Evolutionary conservation across 2,329 filamentous ascomycete species (phyloP).

Genomic region (Calonectria honghensis): DNA sequence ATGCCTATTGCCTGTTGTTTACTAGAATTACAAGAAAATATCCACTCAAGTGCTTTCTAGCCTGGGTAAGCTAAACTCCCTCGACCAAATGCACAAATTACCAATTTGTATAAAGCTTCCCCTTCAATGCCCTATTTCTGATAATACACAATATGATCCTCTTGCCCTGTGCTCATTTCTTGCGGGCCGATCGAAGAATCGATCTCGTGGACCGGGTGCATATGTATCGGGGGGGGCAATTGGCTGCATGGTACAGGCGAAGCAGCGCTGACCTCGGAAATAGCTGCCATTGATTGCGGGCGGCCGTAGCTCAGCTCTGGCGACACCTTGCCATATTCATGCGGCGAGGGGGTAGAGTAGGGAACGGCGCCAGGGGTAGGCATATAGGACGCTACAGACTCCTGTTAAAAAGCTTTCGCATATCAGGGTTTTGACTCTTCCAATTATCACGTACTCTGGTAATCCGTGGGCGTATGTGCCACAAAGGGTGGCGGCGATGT

Average conservation of each 20-base stretch:
- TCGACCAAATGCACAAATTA: too few species aligned
- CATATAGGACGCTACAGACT: not conserved
- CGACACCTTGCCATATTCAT: not conserved
- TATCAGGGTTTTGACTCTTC: not conserved
- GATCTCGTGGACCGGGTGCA: slow-evolving; percentile 9
- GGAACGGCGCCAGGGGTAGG: not conserved
- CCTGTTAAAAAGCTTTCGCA: not conserved
- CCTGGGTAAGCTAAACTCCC: too few species aligned
- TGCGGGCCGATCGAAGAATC: not conserved
- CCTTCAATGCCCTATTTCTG: not conserved
- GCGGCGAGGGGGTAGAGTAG: not conserved
- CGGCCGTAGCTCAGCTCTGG: not conserved
- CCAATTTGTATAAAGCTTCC: not conserved
- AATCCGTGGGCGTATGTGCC: not conserved
- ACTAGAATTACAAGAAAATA: too few species aligned
- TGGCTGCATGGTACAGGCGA: not conserved
- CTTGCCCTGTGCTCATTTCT: slow-evolving; percentile 11
- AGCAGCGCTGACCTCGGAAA: not conserved
- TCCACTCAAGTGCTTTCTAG: too few species aligned
- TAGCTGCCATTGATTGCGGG: not conserved
- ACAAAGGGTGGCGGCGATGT: not conserved
- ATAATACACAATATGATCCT: not conserved
- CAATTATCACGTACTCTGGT: not conserved
- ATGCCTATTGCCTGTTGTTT: too few species aligned
- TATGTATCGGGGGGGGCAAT: not conserved